Conservation (phyloP, 2,329 filamentous ascomycete genomes). For the Pseudogymnoascus sp. region DNA sequence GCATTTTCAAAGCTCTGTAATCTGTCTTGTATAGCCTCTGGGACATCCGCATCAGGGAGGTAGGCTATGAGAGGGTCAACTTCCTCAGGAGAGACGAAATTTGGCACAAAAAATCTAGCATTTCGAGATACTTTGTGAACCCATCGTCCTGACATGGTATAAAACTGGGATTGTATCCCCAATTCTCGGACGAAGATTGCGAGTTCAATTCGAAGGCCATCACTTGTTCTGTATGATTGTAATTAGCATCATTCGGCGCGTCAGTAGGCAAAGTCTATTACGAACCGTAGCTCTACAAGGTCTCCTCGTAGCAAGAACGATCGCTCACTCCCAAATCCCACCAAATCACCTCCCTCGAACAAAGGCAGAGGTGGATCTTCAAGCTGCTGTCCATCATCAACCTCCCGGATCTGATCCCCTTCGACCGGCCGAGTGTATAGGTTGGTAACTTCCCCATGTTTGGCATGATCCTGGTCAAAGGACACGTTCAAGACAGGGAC, state of each 20-base stretch:
- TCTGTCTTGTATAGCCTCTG: slow-evolving; percentile 29
- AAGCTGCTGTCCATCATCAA: not conserved
- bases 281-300: slow-evolving; percentile 28
- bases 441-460: not conserved
- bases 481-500: not conserved
- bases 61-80: slow-evolving; percentile 38
- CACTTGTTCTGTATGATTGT: slow-evolving; percentile 14
- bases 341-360: slow-evolving; percentile 40
- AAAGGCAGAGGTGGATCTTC: slow-evolving; percentile 23
- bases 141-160: slow-evolving; percentile 44
- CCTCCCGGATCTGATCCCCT: not conserved
- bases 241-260: slow-evolving; percentile 12
- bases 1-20: slow-evolving; percentile 32
- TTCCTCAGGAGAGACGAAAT: slow-evolving; percentile 36
- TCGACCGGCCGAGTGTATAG: not conserved
- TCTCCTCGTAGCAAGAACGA: slow-evolving; percentile 28
- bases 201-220: slow-evolving; percentile 28
- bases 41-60: slow-evolving; percentile 35
- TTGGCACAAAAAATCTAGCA: slow-evolving; percentile 38
- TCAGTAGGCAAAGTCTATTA: not conserved
- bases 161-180: slow-evolving; percentile 37
- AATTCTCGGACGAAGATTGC: slow-evolving; percentile 42
- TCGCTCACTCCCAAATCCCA: slow-evolving; percentile 32
- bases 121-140: slow-evolving; percentile 28
- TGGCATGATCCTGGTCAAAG: not conserved